Percentiles rank a stretch among this genome's conserved stretches.
Conservation (phyloP, 2,329 filamentous ascomycete genomes). For the Albophoma yamanashiensis region DNA sequence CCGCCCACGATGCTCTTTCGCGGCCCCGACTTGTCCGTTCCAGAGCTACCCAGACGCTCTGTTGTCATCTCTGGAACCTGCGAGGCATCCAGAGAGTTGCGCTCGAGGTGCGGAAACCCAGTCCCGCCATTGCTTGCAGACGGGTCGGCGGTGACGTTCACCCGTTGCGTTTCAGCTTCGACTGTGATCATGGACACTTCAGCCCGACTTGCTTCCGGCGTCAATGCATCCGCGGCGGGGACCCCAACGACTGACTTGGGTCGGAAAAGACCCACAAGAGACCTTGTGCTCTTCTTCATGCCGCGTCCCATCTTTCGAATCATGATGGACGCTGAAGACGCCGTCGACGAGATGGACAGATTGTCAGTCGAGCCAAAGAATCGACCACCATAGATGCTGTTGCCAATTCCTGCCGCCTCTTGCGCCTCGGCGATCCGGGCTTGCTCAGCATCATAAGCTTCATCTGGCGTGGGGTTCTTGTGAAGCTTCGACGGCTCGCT, state of each 20-base stretch:
- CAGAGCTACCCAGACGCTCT: slow-evolving; percentile 45
- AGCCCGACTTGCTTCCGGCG: slow-evolving; percentile 62
- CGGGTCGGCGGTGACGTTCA: slow-evolving; percentile 65
- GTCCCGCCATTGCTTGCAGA: slow-evolving; percentile 59
- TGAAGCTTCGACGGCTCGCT: slow-evolving; percentile 44
- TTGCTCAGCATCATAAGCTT: slow-evolving; percentile 77
- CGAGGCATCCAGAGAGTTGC: slow-evolving; percentile 64
- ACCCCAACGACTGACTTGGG: slow-evolving; percentile 85
- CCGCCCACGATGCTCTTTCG: slow-evolving; percentile 87
- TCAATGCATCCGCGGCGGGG: slow-evolving; percentile 56
- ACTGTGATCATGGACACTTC: slow-evolving; percentile 92
- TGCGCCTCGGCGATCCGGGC: slow-evolving; percentile 85
- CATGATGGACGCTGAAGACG: slow-evolving; percentile 85
- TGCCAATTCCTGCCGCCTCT: slow-evolving; percentile 83
- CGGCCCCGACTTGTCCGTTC: slow-evolving; percentile 49
- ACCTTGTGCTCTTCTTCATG: slow-evolving; percentile 90
- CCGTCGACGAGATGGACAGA: slow-evolving; percentile 80
- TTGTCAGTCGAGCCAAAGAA: slow-evolving; percentile 94
- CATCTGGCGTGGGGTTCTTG: slow-evolving; percentile 50
- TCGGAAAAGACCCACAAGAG: slow-evolving; percentile 85
- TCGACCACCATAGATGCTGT: slow-evolving; percentile 83
- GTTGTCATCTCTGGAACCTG: slow-evolving; percentile 31
- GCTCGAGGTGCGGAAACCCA: slow-evolving; percentile 75
- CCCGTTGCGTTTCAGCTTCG: slow-evolving; percentile 78
- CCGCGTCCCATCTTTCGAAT: slow-evolving; percentile 97